Evolutionary conservation across 352 stramenopile genomes (phyloP).

Genomic region (Phytophthora rubi): DNA sequence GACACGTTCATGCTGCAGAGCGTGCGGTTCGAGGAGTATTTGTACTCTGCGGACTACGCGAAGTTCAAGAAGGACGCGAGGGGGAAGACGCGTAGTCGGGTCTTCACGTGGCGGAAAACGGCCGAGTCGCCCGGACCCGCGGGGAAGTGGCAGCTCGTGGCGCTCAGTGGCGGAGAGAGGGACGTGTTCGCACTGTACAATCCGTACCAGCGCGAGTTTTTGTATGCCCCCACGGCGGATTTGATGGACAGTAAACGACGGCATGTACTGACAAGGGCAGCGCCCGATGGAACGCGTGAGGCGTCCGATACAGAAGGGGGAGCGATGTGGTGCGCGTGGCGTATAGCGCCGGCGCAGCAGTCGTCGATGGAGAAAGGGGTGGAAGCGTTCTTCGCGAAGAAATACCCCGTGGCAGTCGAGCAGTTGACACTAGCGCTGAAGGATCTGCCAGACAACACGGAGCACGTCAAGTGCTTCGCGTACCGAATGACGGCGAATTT

Average conservation of each 20-base stretch:
- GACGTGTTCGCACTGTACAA: conserved; percentile 83
- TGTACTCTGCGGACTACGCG: conserved; percentile 74
- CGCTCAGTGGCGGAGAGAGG: conserved; percentile 44
- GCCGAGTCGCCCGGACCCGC: conserved; percentile 49
- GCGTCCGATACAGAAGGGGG: conserved; percentile 50
- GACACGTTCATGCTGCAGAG: conserved; percentile 77
- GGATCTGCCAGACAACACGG: conserved; percentile 60
- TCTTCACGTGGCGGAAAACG: conserved; percentile 68
- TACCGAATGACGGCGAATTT: conserved; percentile 81
- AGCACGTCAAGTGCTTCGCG: conserved; percentile 78
- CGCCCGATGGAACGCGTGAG: conserved; percentile 44
- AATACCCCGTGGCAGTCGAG: conserved; percentile 64
- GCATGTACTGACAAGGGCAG: conserved; percentile 59
- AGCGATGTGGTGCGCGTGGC: conserved; percentile 56
- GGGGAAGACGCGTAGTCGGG: conserved; percentile 58
- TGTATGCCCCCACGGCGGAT: conserved; percentile 60
- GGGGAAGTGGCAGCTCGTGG: conserved; percentile 71
- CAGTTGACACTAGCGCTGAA: conserved; percentile 51
- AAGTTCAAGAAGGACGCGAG: conserved; percentile 66
- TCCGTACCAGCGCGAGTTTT: conserved; percentile 74
- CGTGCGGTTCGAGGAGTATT: conserved; percentile 59
- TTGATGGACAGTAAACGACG: conserved; percentile 64
- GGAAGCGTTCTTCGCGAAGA: conserved; percentile 73
- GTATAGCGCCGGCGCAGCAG: conserved; percentile 44
- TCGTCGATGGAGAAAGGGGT: conserved; percentile 65